These are phyloP conservation scores for Magnusiomyces fungicola DNA, from an alignment of 1,139 yeast genomes.

Conservation along the genomic window DNA sequence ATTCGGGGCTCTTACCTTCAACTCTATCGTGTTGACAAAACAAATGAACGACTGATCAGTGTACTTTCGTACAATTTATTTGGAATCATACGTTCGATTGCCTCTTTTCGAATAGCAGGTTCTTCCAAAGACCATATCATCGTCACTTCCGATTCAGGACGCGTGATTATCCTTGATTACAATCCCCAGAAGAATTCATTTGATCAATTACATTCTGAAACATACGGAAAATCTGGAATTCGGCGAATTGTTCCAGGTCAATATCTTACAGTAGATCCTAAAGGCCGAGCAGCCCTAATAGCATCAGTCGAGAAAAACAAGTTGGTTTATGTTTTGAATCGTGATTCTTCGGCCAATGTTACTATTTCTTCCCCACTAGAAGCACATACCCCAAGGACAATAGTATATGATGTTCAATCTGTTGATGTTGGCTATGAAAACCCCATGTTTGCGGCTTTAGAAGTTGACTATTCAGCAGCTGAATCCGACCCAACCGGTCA, in stretches of 20 bases:
- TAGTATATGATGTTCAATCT: slow-evolving; percentile 53
- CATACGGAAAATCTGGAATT: slow-evolving; percentile 69
- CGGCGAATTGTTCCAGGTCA: slow-evolving; percentile 73
- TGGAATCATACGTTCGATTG: slow-evolving; percentile 52
- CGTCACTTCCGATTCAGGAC: slow-evolving; percentile 80
- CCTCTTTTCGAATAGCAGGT: slow-evolving; percentile 47
- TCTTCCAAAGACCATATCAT: slow-evolving; percentile 50
- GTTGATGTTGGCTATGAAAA: slow-evolving; percentile 74
- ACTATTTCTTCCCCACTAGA: slow-evolving; percentile 70
- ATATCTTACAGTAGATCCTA: slow-evolving; percentile 65
- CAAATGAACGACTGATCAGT: slow-evolving; percentile 47
- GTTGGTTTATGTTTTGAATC: slow-evolving; percentile 51
- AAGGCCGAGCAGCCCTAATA: slow-evolving; percentile 61
- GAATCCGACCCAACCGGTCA: slow-evolving; percentile 21
- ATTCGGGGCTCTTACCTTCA: slow-evolving; percentile 50
- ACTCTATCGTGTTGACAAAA: slow-evolving; percentile 45
- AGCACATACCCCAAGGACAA: slow-evolving; percentile 43
- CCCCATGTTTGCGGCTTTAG: slow-evolving; percentile 78
- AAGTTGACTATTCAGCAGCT: slow-evolving; percentile 44
- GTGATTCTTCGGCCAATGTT: slow-evolving; percentile 42
- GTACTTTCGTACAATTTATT: slow-evolving; percentile 45
- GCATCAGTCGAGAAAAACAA: slow-evolving; percentile 70
- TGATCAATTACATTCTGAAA: slow-evolving; percentile 50
- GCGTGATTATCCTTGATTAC: slow-evolving; percentile 50
- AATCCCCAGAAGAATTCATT: slow-evolving; percentile 38